Conservation (phyloP, 352 stramenopile species). For the Phytopythium helicoides region DNA sequence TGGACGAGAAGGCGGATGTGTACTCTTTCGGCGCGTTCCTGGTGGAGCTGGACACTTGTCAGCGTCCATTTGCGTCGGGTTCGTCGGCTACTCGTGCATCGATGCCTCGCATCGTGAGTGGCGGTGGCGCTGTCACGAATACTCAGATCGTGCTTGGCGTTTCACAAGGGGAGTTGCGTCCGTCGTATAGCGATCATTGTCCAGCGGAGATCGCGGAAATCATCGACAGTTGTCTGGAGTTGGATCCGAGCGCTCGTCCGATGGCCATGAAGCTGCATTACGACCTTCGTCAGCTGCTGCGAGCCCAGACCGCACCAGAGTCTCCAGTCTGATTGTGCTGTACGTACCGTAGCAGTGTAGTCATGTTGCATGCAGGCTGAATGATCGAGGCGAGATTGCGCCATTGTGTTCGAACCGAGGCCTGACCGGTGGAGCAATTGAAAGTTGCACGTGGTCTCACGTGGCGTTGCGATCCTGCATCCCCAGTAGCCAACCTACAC, state of each 20-base stretch:
- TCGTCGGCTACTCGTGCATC: not conserved
- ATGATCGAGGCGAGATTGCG: too few relatives aligned
- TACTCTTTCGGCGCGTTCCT: conserved; percentile 41
- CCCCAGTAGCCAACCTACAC: too few relatives aligned
- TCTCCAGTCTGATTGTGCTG: not conserved
- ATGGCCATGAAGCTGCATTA: conserved; percentile 53
- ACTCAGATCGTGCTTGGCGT: conserved; percentile 7
- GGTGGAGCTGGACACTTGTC: conserved; percentile 28
- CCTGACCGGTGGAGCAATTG: too few relatives aligned
- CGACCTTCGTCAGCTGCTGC: conserved; percentile 21
- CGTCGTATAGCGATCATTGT: conserved; percentile 47
- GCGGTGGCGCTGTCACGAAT: not conserved
- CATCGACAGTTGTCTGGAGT: conserved; percentile 37
- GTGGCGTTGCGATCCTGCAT: too few relatives aligned
- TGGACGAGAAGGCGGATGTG: conserved; percentile 28
- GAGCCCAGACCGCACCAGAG: not conserved
- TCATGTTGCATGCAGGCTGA: too few relatives aligned
- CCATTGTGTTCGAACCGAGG: too few relatives aligned
- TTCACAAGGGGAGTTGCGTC: conserved; percentile 14
- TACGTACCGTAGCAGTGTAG: too few relatives aligned
- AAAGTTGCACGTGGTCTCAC: too few relatives aligned
- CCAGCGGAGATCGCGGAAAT: conserved; percentile 49
- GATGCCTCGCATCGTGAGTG: not conserved
- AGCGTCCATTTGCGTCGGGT: conserved; percentile 7
- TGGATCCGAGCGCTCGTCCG: conserved; percentile 52